These are phyloP conservation scores for Jamesozyma gamospora DNA, from an alignment of 805 yeast genomes.

Conservation along the genomic window DNA sequence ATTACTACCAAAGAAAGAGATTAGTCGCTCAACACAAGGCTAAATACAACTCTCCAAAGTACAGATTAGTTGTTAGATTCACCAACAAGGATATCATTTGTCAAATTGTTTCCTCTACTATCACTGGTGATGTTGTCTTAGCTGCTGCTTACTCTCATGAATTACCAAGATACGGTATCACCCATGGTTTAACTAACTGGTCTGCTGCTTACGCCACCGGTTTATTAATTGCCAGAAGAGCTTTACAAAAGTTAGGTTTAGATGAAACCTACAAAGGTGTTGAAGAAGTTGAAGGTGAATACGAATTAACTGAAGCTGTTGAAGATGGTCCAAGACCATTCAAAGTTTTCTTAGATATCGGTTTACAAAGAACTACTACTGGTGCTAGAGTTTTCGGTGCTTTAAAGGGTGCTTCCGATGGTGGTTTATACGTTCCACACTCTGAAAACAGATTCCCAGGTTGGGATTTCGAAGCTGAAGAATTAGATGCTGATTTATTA, in stretches of 20 bases:
- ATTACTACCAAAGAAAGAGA: constrained; percentile 99
- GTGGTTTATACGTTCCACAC: constrained; percentile 99
- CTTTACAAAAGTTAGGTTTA: constrained; percentile 92
- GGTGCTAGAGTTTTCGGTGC: constrained; percentile 99
- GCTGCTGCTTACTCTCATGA: constrained; percentile 98
- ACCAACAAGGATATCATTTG: constrained; percentile 99
- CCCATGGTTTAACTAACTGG: constrained; percentile 99
- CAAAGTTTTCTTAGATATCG: constrained; percentile 98
- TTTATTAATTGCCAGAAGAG: constrained; percentile 97
- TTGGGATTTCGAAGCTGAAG: constrained; percentile 98
- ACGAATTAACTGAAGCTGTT: constrained; percentile 94
- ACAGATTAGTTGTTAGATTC: constrained; percentile 99
- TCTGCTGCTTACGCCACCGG: constrained; percentile 99
- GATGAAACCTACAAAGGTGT: constrained; percentile 98
- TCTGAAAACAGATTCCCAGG: constrained; percentile 99
- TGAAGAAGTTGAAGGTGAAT: constrained; percentile 99
- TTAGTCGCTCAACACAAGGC: constrained; percentile 99
- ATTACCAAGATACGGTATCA: constrained; percentile 94
- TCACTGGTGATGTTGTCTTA: constrained; percentile 92
- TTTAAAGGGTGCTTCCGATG: constrained; percentile 99
- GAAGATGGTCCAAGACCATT: constrained; percentile 99
- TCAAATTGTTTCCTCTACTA: constrained; percentile 93
- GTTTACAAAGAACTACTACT: constrained; percentile 99
- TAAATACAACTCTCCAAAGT: constrained; percentile 98
- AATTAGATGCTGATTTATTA: constrained; percentile 91